Base-by-base conservation (phyloP, 2,329 filamentous ascomycete genomes). In the Nemania sp. region DNA sequence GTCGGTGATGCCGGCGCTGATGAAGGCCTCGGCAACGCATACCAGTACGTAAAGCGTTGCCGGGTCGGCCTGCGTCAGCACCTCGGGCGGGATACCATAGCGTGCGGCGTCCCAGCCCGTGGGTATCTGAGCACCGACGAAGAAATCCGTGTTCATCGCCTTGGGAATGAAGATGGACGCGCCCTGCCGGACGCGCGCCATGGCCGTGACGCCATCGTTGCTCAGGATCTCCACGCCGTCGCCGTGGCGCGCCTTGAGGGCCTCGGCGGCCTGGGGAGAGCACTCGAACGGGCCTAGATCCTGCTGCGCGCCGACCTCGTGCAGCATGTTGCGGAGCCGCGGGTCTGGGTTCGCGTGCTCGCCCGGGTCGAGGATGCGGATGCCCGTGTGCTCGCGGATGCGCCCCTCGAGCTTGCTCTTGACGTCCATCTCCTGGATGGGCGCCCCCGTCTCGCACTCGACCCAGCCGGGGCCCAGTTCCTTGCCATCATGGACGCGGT, bases 321-420 rank as follows among this genome's bases (percentile, higher is more conserved):
- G 95, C 51, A 99, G 88, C 65, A 98, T 84, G 79, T 98, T 92
- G 85, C 99, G 99, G 87, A 96, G 92, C 77, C 95, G 94, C 61
- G 95, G 95, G 74, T 99, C 92, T 73, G 99, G 99, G 59, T 95
- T 95, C 59, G 90, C 89, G 78, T 99, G 98, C 15, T 98, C 84
- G 78, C 98, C 95, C 0, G 95, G 92, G 80, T 99, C 95, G 69
- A 99, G 97, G 49, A 99, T 83, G 75, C 95, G 94, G 69, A 99
- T 99, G 79, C 95, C 95, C 45, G 92, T 90, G 81, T 99, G 95
- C 72, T 97, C 93, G 35, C 98, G 83, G 66, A 99, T 97, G 77
- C 90, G 84, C 80, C 95, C 96, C 82, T 98, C 95, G 75, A 98
- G 99, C 80, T 97, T 97, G 71, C 86, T 77, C 83, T 98, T 98